Percentiles rank a stretch among this genome's conserved stretches.
Conservation (phyloP, 73 alveolate genomes). For the Paramecium sonneborni region DNA sequence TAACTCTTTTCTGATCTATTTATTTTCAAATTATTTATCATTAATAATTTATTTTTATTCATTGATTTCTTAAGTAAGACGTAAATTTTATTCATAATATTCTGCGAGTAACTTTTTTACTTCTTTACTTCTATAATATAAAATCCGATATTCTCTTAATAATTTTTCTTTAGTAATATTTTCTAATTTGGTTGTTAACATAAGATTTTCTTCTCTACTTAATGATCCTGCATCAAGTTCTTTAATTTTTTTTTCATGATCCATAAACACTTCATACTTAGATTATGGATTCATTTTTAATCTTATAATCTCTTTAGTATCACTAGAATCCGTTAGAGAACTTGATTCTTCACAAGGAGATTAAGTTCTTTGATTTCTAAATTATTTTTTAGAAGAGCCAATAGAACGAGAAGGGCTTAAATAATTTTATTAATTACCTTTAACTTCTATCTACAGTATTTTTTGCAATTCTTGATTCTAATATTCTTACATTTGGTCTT, state of each 20-base stretch:
- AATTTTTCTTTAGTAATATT: conserved; percentile 31
- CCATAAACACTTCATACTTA: conserved; percentile 9
- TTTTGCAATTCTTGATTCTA: background rate
- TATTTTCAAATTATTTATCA: background rate
- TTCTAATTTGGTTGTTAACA: conserved; percentile 48
- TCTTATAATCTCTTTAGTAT: background rate
- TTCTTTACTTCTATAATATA: conserved; percentile 37
- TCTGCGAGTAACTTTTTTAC: conserved; percentile 21
- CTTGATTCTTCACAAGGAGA: conserved; percentile 2
- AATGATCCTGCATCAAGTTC: conserved; percentile 16
- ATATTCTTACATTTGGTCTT: background rate
- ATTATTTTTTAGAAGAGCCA: background rate
- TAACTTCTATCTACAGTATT: background rate
- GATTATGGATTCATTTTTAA: background rate
- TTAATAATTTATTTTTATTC: background rate
- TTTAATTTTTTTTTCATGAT: conserved; percentile 37
- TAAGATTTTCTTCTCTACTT: conserved; percentile 35
- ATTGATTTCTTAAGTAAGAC: background rate
- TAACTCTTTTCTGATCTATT: background rate
- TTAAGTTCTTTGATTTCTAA: background rate
- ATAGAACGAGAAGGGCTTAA: background rate
- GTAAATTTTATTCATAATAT: conserved; percentile 38
- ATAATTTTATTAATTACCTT: background rate
- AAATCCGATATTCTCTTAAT: conserved; percentile 40
- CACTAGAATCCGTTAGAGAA: background rate